Conservation (phyloP, 2,329 filamentous ascomycete species). For the Phialemonium atrogriseum region DNA sequence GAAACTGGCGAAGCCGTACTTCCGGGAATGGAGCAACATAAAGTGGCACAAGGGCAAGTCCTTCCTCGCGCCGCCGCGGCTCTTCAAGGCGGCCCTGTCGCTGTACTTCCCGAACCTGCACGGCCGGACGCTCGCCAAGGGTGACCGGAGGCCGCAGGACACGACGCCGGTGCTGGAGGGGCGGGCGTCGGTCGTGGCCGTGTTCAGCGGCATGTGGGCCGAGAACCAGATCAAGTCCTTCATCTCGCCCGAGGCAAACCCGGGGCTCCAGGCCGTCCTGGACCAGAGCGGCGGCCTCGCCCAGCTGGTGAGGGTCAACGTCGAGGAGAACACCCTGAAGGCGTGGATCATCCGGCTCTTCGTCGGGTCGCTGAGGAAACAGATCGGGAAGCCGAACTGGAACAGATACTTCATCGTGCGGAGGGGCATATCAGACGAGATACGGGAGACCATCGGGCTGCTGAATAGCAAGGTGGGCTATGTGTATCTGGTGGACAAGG, state of each 20-base stretch:
- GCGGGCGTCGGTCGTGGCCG: conserved; percentile 66
- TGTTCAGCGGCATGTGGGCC: conserved; percentile 82
- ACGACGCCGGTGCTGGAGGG: conserved; percentile 70
- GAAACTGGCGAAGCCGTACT: conserved; percentile 81
- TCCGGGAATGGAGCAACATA: conserved; percentile 89
- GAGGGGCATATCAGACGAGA: conserved; percentile 49
- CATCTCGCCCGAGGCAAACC: conserved; percentile 55
- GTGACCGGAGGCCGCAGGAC: conserved; percentile 43
- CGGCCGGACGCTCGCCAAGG: conserved; percentile 65
- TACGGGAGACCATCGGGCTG: conserved; percentile 57
- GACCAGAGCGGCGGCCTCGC: conserved; percentile 37
- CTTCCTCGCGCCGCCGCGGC: conserved; percentile 74
- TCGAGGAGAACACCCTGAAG: conserved; percentile 72
- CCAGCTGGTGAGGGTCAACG: conserved; percentile 80
- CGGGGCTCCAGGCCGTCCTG: conserved; percentile 58
- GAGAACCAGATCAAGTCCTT: conserved; percentile 73
- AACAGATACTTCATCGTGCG: conserved; percentile 53
- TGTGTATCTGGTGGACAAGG: conserved; percentile 79
- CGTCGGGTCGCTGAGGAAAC: conserved; percentile 41
- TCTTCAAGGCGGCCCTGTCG: conserved; percentile 74
- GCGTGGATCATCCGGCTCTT: conserved; percentile 51
- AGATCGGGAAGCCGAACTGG: conserved; percentile 45
- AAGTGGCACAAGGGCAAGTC: conserved; percentile 80
- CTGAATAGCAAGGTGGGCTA: conserved; percentile 91
- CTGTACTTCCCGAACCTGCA: conserved; percentile 91